Evolutionary conservation across 2,329 filamentous ascomycete species (phyloP).

Genomic region (Helotiales sp.): DNA sequence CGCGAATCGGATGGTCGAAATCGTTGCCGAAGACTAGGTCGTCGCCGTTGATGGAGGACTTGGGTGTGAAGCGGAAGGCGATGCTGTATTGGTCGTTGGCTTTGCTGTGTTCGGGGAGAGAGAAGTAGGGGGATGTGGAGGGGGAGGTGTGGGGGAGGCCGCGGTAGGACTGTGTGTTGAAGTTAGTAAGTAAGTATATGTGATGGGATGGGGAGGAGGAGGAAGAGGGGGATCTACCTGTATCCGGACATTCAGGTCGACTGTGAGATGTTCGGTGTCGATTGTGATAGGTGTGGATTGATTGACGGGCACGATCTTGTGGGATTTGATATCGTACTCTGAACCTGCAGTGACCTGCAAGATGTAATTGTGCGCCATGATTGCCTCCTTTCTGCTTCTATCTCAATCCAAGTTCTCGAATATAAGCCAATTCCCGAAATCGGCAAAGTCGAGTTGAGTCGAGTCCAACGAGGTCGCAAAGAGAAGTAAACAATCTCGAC

Average conservation of each 20-base stretch:
- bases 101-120: constrained; percentile 65
- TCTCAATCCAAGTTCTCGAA: not conserved
- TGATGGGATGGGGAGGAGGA: constrained; percentile 38
- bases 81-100: constrained; percentile 84
- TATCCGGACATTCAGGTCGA: constrained; percentile 76
- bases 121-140: constrained; percentile 77
- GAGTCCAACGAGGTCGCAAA: not conserved
- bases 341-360: constrained; percentile 83
- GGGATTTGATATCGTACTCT: constrained; percentile 73
- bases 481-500: not conserved
- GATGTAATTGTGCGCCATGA: constrained; percentile 74
- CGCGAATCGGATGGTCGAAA: constrained; percentile 88
- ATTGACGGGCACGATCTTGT: constrained; percentile 79
- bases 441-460: not conserved
- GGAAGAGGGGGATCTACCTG: constrained; percentile 52
- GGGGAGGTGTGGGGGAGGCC: constrained; percentile 78
- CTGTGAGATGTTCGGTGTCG: constrained; percentile 65
- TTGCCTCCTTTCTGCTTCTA: not conserved
- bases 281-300: constrained; percentile 65
- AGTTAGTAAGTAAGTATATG: constrained; percentile 17
- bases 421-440: not conserved
- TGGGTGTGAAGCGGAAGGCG: constrained; percentile 77
- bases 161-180: constrained; percentile 51
- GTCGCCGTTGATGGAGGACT: constrained; percentile 44
- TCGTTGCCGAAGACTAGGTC: constrained; percentile 94